Percentiles rank a stretch among this genome's conserved stretches.
phyloP scores from a whole-genome alignment of 441 rosid species.

The Pelargonium citronellum region DNA sequence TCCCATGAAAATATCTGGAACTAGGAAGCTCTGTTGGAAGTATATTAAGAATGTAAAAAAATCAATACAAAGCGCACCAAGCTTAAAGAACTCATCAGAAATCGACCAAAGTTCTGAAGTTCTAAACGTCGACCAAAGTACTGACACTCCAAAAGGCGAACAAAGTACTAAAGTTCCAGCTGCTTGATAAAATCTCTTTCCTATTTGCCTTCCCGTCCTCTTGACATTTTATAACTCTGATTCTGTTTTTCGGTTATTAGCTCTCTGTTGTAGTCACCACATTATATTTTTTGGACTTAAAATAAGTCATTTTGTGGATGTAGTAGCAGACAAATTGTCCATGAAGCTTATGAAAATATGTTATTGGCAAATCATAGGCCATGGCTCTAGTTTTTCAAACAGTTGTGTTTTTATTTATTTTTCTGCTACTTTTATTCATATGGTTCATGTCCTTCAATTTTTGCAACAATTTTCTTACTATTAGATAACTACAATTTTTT shows the following conservation, averaged over 20 bases:
- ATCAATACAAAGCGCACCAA: conserved; percentile 23
- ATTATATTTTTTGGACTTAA: no score
- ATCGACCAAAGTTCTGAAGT: neutral
- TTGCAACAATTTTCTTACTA: no score
- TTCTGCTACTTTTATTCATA: no score
- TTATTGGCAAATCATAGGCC: no score
- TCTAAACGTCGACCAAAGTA: neutral
- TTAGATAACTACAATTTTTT: no score
- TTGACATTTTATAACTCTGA: neutral
- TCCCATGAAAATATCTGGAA: conserved; percentile 84
- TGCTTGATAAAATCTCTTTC: conserved; percentile 34
- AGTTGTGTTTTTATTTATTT: no score
- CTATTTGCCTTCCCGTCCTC: conserved; percentile 6
- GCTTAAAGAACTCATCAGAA: conserved; percentile 27
- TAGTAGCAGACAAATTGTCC: no score
- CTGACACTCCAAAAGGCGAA: conserved; percentile 17
- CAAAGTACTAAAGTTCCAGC: conserved; percentile 31
- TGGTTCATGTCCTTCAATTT: no score
- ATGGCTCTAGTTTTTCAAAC: no score
- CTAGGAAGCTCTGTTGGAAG: conserved; percentile 89
- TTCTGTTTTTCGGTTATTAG: neutral
- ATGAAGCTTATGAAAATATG: no score
- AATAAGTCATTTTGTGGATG: no score
- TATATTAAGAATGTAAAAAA: conserved; percentile 53
- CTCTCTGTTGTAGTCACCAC: no score